These are phyloP conservation scores for Chlamydomonas reinhardtii DNA, from an alignment of 163 green algal species.

Conservation along the genomic window DNA sequence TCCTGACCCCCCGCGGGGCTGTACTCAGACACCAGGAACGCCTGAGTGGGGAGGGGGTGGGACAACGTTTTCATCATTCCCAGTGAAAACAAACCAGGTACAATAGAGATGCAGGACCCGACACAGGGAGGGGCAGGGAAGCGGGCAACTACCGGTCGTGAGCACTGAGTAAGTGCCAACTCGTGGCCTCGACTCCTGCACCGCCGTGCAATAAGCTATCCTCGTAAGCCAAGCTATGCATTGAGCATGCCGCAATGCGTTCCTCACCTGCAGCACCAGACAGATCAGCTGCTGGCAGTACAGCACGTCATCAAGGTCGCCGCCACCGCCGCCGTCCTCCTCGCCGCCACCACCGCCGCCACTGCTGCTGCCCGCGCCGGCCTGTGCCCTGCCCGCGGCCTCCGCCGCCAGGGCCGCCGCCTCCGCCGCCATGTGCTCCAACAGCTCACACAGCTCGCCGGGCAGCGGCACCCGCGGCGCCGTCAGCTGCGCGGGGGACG, in stretches of 20 bases:
- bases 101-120: too few relatives aligned
- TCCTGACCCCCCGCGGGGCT: neutral
- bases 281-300: slow-evolving; percentile 22
- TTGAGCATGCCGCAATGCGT: too few relatives aligned
- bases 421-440: slow-evolving; percentile 10
- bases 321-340: neutral
- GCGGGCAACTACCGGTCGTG: too few relatives aligned
- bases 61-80: too few relatives aligned
- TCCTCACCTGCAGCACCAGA: slow-evolving; percentile 20
- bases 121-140: too few relatives aligned
- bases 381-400: neutral
- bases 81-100: too few relatives aligned
- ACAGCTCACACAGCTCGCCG: slow-evolving; percentile 2
- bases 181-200: too few relatives aligned
- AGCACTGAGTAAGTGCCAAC: too few relatives aligned
- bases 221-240: too few relatives aligned
- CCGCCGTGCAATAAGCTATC: too few relatives aligned
- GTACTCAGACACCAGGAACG: slow-evolving; percentile 1
- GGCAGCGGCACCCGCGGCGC: slow-evolving; percentile 1
- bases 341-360: neutral
- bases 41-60: neutral
- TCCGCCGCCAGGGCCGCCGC: neutral
- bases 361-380: too few relatives aligned
- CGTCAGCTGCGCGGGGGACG: neutral
- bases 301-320: neutral